These are phyloP conservation scores for Skeletonema menzelii DNA, from an alignment of 108 stramenopile species.

Conservation along the genomic window DNA sequence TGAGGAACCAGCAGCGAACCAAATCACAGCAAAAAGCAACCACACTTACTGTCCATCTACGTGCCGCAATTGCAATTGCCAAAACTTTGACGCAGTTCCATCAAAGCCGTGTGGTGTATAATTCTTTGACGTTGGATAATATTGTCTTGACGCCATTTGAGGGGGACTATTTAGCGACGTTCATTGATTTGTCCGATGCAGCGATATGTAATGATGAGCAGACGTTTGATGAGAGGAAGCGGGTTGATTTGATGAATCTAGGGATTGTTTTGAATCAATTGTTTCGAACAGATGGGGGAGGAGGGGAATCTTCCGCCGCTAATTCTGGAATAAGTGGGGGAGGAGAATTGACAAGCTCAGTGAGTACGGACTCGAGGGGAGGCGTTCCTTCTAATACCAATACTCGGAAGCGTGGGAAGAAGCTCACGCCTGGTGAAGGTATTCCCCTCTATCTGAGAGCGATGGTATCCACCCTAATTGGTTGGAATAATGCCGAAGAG, in stretches of 20 bases:
- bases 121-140: neutral
- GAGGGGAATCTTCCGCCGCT: too few relatives aligned
- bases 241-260: neutral
- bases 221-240: neutral
- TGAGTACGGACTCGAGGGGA: neutral
- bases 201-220: slow-evolving; percentile 10
- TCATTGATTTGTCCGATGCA: slow-evolving; percentile 23
- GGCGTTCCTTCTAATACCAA: neutral
- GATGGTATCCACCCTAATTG: slow-evolving; percentile 18
- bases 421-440: slow-evolving; percentile 7
- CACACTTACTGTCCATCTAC: neutral
- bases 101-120: neutral
- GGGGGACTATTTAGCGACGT: slow-evolving; percentile 28
- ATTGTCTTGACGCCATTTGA: slow-evolving; percentile 7
- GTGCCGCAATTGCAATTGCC: slow-evolving; percentile 5
- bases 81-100: slow-evolving; percentile 10
- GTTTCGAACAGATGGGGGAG: neutral
- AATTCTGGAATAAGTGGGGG: neutral
- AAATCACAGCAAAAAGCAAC: neutral
- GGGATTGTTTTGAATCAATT: slow-evolving; percentile 20
- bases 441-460: slow-evolving; percentile 25
- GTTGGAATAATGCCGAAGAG: neutral
- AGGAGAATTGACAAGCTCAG: neutral
- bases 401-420: slow-evolving; percentile 13
- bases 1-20: neutral